phyloP scores from a whole-genome alignment of 768 basidiomycete species.

The Lepiota venenata region DNA sequence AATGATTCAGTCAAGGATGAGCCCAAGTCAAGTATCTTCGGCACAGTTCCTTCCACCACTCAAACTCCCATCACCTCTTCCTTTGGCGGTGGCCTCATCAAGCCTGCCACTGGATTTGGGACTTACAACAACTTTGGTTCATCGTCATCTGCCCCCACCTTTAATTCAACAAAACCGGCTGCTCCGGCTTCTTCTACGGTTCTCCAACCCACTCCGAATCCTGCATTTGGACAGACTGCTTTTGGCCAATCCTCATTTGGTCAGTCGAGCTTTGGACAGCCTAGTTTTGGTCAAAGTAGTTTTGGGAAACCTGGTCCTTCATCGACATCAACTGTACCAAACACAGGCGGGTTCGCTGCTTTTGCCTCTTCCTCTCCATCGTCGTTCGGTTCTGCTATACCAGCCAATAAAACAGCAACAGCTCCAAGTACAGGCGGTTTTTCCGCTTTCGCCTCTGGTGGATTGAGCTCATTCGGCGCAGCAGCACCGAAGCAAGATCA shows the following conservation, averaged over 20 bases:
- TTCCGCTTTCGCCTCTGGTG: slow-evolving; percentile 18
- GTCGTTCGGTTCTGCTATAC: slow-evolving; percentile 5
- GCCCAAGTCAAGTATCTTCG: slow-evolving; percentile 29
- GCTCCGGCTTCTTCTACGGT: slow-evolving; percentile 18
- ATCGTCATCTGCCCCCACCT: slow-evolving; percentile 4
- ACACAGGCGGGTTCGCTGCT: slow-evolving; percentile 13
- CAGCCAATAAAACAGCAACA: not conserved
- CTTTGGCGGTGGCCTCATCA: slow-evolving; percentile 28
- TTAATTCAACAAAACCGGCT: slow-evolving; percentile 12
- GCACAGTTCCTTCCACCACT: slow-evolving; percentile 19
- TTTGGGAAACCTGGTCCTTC: slow-evolving; percentile 15
- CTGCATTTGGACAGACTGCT: slow-evolving; percentile 14
- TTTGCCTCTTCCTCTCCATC: slow-evolving; percentile 13
- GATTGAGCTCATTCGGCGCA: slow-evolving; percentile 9
- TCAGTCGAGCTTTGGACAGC: slow-evolving; percentile 25
- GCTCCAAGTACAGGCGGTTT: slow-evolving; percentile 9
- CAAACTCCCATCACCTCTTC: slow-evolving; percentile 20
- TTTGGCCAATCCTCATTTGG: slow-evolving; percentile 34
- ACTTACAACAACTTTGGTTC: slow-evolving; percentile 26
- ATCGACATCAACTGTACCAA: slow-evolving; percentile 6
- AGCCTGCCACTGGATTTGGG: slow-evolving; percentile 34
- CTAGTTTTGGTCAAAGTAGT: slow-evolving; percentile 23
- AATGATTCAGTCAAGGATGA: slow-evolving; percentile 23
- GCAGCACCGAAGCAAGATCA: slow-evolving; percentile 1
- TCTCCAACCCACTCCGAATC: slow-evolving; percentile 8